Percentiles rank a stretch among this genome's conserved stretches.
Conservation (phyloP, 169 alveolate genomes). For the Cryptosporidium viatorum region DNA sequence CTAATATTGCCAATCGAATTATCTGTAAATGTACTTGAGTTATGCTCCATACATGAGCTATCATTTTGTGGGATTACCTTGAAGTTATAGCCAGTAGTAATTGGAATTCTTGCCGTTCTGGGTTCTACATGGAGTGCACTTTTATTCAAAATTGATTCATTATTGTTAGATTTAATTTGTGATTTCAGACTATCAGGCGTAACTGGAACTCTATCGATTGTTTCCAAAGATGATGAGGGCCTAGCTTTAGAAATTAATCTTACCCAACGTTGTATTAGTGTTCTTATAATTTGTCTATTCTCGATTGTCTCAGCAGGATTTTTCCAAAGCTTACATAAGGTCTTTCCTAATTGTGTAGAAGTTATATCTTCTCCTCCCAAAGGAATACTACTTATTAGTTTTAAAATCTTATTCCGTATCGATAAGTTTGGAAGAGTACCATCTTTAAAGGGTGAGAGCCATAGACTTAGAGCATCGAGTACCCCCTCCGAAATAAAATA, state of each 20-base stretch:
- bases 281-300: slow-evolving; percentile 83
- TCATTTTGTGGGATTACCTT: slow-evolving; percentile 40
- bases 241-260: slow-evolving; percentile 80
- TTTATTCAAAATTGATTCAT: not conserved
- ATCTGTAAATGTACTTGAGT: not conserved
- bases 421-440: slow-evolving; percentile 86
- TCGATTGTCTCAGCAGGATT: slow-evolving; percentile 85
- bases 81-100: slow-evolving; percentile 50
- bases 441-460: slow-evolving; percentile 85
- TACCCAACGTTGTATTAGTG: slow-evolving; percentile 86
- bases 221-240: not conserved
- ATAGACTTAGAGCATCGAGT: slow-evolving; percentile 84
- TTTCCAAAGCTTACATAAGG: slow-evolving; percentile 84
- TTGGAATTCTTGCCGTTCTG: slow-evolving; percentile 68
- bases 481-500: slow-evolving; percentile 86
- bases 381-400: slow-evolving; percentile 83
- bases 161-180: not conserved
- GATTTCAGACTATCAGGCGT: not conserved
- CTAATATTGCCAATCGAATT: slow-evolving; percentile 13
- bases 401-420: slow-evolving; percentile 83
- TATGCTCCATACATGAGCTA: not conserved
- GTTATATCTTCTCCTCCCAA: slow-evolving; percentile 83
- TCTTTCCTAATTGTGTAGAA: slow-evolving; percentile 86
- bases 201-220: not conserved
- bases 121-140: slow-evolving; percentile 16